Evolutionary conservation across 305 asterid species (phyloP).

Genomic region (Plantago rigida): DNA sequence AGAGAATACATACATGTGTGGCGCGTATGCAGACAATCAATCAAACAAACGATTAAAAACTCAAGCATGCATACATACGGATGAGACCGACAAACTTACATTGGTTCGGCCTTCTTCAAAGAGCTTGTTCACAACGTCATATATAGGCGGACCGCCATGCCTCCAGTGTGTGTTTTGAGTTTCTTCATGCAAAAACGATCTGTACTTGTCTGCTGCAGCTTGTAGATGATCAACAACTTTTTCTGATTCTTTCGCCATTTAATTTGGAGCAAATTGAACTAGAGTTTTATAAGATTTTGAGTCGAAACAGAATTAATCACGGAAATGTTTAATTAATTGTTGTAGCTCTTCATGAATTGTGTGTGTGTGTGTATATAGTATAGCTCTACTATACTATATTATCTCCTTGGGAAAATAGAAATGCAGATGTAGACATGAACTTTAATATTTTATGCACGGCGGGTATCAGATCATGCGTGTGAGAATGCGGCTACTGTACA

Average conservation of each 20-base stretch:
- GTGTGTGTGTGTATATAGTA: no score
- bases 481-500: no score
- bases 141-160: conserved; percentile 74
- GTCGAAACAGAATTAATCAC: no score
- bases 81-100: conserved; percentile 6
- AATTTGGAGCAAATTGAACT: no score
- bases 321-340: no score
- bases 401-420: no score
- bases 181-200: conserved; percentile 59
- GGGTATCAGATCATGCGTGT: no score
- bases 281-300: no score
- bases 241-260: conserved; percentile 19
- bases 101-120: conserved; percentile 72
- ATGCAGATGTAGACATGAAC: no score
- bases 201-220: conserved; percentile 44
- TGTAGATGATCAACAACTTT: not conserved
- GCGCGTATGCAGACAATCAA: not conserved
- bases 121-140: conserved; percentile 46
- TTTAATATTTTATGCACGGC: no score
- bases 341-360: no score
- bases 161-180: conserved; percentile 55
- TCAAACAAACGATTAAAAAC: not conserved
- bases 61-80: not conserved
- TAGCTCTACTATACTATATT: no score
- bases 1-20: not conserved